phyloP scores from a whole-genome alignment of 2,329 filamentous ascomycete species.

The Kalmusia sp. region DNA sequence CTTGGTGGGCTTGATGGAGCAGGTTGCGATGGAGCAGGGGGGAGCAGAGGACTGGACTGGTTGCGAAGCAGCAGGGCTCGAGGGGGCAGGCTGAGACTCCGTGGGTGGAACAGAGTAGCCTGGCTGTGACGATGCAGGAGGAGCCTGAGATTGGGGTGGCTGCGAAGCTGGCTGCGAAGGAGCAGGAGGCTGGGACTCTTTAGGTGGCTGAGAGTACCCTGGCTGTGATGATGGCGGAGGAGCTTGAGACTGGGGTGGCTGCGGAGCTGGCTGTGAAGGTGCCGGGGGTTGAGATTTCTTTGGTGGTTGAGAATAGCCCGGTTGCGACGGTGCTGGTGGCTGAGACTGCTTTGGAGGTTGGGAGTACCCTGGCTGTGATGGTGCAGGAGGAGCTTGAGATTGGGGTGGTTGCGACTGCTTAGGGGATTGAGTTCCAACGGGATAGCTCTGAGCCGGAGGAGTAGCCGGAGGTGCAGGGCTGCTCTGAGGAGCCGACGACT shows the following conservation, averaged over 20 bases:
- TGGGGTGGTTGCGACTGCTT: not conserved
- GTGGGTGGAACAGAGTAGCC: too few relatives aligned
- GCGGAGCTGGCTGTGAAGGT: too few relatives aligned
- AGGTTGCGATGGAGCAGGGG: not conserved
- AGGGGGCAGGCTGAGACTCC: conserved; percentile 4
- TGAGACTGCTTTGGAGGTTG: not conserved
- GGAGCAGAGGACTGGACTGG: not conserved
- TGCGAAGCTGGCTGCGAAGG: conserved; percentile 8
- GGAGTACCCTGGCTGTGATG: not conserved
- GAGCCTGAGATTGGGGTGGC: conserved; percentile 1
- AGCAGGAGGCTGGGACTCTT: not conserved
- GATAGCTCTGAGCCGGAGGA: too few relatives aligned
- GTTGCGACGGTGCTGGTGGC: not conserved
- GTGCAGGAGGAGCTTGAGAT: too few relatives aligned
- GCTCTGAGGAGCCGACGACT: too few relatives aligned
- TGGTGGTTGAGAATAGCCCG: not conserved
- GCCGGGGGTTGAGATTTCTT: not conserved
- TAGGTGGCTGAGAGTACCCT: not conserved
- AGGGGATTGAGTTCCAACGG: too few relatives aligned
- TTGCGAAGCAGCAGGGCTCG: too few relatives aligned
- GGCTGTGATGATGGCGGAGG: too few relatives aligned
- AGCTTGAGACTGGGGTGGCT: too few relatives aligned
- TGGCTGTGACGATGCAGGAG: not conserved
- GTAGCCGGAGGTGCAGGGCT: too few relatives aligned
- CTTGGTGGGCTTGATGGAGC: conserved; percentile 2